Conservation (phyloP, 1,284 basidiomycete species). For the Stereum hirsutum region DNA sequence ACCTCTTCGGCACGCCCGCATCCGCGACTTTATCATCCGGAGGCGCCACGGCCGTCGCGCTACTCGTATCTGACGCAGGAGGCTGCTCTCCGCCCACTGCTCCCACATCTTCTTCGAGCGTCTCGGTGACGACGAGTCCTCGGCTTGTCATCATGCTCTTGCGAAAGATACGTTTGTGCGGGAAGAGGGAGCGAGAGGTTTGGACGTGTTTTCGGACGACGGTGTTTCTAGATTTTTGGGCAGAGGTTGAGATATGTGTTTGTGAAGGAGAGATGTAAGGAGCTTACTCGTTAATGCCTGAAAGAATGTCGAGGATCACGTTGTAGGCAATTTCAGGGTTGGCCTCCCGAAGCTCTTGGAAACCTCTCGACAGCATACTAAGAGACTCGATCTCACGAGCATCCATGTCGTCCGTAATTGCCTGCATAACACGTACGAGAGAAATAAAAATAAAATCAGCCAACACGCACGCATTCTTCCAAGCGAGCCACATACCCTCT, state of each 20-base stretch:
- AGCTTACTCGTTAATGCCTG: conserved; percentile 83
- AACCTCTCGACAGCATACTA: conserved; percentile 84
- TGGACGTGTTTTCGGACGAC: conserved; percentile 74
- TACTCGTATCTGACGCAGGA: conserved; percentile 10
- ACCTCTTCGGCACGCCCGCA: conserved; percentile 39
- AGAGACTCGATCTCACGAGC: conserved; percentile 84
- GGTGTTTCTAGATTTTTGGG: conserved; percentile 39
- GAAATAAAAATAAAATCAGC: too few species aligned
- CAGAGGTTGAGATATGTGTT: conserved; percentile 10
- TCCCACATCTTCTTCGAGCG: conserved; percentile 51
- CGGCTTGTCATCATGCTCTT: conserved; percentile 76
- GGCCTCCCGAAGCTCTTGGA: conserved; percentile 71
- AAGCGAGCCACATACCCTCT: conserved; percentile 40
- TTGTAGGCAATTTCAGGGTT: conserved; percentile 83
- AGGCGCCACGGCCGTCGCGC: conserved; percentile 18
- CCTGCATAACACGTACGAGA: conserved; percentile 30
- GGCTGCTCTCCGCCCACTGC: conserved; percentile 34
- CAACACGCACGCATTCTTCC: conserved; percentile 30
- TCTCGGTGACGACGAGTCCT: conserved; percentile 71
- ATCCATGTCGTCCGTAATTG: conserved; percentile 76
- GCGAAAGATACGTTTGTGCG: conserved; percentile 68
- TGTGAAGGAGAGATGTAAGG: conserved; percentile 1
- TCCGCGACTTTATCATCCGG: conserved; percentile 16
- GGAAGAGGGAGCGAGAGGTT: conserved; percentile 62
- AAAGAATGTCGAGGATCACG: conserved; percentile 81